Percentiles rank a stretch among this genome's conserved stretches.
Evolutionary conservation across 2,329 filamentous ascomycete species (phyloP).

Genomic region (Clarireedia paspali): DNA sequence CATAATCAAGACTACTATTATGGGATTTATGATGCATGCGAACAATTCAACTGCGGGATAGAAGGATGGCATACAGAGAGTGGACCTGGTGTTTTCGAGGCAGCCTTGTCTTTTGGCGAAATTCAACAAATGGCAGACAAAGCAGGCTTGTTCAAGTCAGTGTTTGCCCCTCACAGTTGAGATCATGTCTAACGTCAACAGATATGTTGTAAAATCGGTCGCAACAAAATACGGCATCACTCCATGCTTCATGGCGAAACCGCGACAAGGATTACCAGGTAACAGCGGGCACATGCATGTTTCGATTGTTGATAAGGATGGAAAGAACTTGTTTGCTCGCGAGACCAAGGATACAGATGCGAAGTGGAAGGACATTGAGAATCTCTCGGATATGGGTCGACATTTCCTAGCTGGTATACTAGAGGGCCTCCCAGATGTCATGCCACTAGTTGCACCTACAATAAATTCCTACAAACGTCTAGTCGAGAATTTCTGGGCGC

Average conservation of each 20-base stretch:
- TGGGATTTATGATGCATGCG: constrained; percentile 73
- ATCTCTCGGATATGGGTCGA: constrained; percentile 80
- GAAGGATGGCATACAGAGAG: constrained; percentile 96
- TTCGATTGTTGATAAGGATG: constrained; percentile 72
- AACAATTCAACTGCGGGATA: constrained; percentile 69
- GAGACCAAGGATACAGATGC: constrained; percentile 63
- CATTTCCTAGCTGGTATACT: constrained; percentile 90
- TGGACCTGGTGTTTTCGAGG: constrained; percentile 91
- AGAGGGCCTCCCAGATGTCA: constrained; percentile 83
- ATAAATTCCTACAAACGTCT: constrained; percentile 97
- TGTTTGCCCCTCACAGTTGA: constrained; percentile 1
- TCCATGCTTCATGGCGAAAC: constrained; percentile 98
- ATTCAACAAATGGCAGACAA: constrained; percentile 86
- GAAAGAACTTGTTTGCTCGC: constrained; percentile 77
- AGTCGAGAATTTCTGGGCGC: constrained; percentile 98
- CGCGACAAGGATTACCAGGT: constrained; percentile 79
- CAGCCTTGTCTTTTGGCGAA: constrained; percentile 85
- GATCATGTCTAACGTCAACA: constrained; percentile 23
- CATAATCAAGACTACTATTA: constrained; percentile 94
- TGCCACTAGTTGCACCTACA: constrained; percentile 90
- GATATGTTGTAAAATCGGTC: constrained; percentile 81
- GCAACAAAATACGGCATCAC: constrained; percentile 84
- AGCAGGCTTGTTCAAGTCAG: constrained; percentile 81
- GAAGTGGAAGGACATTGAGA: constrained; percentile 64
- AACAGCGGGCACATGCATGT: constrained; percentile 96